Evolutionary conservation across 306 rosid genomes (phyloP), one percentile per base, ranked within the genome.

Genomic region (Aeschynomene evenia): DNA sequence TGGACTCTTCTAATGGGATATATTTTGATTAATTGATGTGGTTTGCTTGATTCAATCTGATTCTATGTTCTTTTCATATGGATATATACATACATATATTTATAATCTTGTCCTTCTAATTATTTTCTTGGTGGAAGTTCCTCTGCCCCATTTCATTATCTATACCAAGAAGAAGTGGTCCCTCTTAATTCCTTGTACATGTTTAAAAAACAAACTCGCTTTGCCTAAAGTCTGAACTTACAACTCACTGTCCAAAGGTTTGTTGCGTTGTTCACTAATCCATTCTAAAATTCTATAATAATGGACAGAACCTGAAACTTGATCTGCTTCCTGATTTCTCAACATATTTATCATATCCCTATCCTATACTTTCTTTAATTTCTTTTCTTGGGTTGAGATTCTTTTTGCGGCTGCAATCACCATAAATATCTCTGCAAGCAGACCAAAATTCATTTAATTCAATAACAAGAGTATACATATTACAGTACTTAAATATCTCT

Each of bases 1-100:
- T 63, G 56, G 24, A 56, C 48, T 70, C 22, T 66, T 70, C 22
- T 66, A 43, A 18, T 42, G 53, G n/a, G 60, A 70, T 56, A 12
- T 62, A 54, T 21, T 66, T 63, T 43, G 24, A 64, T 61, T 51
- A n/a, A 10, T 71, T 70, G 36, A 70, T 31, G 34, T 33, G 18
- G 8, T 54, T 76, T 70, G 53, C 9, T 75, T 50, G 6, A 28
- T 70, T 18, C 56, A 14, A 10, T 28, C 5, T 56, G 23, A 16
- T n/a, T 21, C 11, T 39, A n/a, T 18, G 5, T 26, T 16, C n/a
- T n/a, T n/a, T n/a, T n/a, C n/a, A n/a, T n/a, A n/a, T n/a, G n/a
- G n/a, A n/a, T n/a, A n/a, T n/a, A n/a, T n/a, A n/a, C n/a, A n/a
- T n/a, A n/a, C n/a, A n/a, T n/a, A n/a, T n/a, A n/a, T n/a, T n/a